Percentiles rank a stretch among this genome's conserved stretches.
Conservation (phyloP, 2,329 filamentous ascomycete species). For the Proliferodiscus dingleyae region DNA sequence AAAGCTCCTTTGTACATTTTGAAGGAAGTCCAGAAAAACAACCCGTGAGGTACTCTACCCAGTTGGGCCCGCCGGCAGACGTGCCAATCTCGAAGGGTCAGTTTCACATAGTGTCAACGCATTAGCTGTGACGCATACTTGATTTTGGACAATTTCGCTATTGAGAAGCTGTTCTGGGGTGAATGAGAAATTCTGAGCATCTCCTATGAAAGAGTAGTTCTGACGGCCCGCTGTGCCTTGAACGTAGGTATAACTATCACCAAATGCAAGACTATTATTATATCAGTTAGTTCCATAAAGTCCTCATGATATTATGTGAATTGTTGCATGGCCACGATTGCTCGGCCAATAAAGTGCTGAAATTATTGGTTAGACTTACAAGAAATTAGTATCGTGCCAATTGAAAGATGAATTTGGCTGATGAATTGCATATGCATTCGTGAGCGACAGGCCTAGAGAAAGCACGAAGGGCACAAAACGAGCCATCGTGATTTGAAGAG, state of each 20-base stretch:
- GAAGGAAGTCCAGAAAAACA: constrained; percentile 44
- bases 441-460: neutral
- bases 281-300: neutral
- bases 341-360: neutral
- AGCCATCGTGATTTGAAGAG: neutral
- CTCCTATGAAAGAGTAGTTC: constrained; percentile 52
- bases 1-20: constrained; percentile 43
- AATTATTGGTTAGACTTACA: constrained; percentile 2
- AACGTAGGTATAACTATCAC: constrained; percentile 48
- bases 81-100: constrained; percentile 34
- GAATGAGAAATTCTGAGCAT: constrained; percentile 43
- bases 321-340: neutral
- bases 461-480: neutral
- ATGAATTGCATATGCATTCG: neutral
- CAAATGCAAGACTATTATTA: constrained; percentile 39
- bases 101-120: neutral
- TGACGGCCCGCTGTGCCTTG: constrained; percentile 47
- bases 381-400: constrained; percentile 12
- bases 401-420: constrained; percentile 9
- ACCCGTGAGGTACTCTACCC: constrained; percentile 48
- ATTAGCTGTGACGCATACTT: constrained; percentile 18
- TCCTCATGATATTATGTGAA: neutral
- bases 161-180: constrained; percentile 39
- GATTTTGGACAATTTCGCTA: constrained; percentile 48
- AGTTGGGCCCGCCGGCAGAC: constrained; percentile 49